These are phyloP conservation scores for Pterocarpus macrocarpus DNA, from an alignment of 306 rosid species.

Conservation along the genomic window DNA sequence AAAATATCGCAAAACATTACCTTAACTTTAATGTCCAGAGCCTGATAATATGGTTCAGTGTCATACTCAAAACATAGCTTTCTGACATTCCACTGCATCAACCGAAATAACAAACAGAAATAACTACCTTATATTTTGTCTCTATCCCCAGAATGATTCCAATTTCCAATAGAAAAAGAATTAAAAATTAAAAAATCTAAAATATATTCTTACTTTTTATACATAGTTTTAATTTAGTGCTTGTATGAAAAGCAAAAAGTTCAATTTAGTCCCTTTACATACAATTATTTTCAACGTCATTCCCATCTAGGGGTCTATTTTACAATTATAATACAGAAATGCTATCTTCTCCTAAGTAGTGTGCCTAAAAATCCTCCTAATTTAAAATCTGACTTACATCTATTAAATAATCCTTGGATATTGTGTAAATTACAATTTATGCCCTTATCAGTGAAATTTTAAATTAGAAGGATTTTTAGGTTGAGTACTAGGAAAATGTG, in stretches of 20 bases:
- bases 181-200: neutral
- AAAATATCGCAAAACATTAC: conserved; percentile 46
- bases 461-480: no score
- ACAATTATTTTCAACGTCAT: no score
- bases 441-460: no score
- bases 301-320: no score
- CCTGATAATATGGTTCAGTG: conserved; percentile 91
- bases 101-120: conserved; percentile 26
- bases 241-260: no score
- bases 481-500: no score
- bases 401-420: no score
- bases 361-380: no score
- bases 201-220: neutral
- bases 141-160: neutral
- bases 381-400: no score
- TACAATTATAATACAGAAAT: no score
- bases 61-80: conserved; percentile 91
- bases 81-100: conserved; percentile 77
- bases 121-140: neutral
- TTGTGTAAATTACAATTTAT: no score
- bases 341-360: no score
- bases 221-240: neutral
- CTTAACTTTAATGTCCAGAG: conserved; percentile 73
- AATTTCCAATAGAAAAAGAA: neutral
- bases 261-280: neutral